Base-by-base conservation (phyloP, 202 grass and related monocot genomes). In the Brachypodium distachyon region DNA sequence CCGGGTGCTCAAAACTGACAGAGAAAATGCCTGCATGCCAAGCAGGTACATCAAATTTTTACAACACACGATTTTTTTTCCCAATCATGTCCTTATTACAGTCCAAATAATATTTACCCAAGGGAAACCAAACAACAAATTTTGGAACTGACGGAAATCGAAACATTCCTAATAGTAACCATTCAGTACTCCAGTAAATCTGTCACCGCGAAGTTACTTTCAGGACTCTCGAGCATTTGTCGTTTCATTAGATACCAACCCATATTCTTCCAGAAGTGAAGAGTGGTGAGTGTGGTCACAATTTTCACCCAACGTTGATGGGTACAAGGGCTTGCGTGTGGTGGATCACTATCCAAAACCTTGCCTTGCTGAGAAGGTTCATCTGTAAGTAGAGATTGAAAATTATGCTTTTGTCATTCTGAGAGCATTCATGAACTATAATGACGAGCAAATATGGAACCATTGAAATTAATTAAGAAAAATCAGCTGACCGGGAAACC, bases 241-340 rank as follows among this genome's bases (percentile, higher is more conserved):
- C 31, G 26, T 19, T 10, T 18, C 0, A 36, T 22, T 16, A 3
- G 5, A 33, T 14, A 18, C 17, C 0, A 0, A 2, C 12, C 18
- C 73, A 61, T n/a, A 27, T 62, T 47, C 18, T 23, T 61, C 73
- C 42, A 61, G 41, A 48, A 0, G 27, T 6, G 56, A 62, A 76
- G 40, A 49, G 56, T 62, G 3, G 3, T 48, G 73, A 48, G 55
- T 18, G 44, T 31, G 2, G 56, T 76, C 56, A 76, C 57, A 16
- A 62, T 4, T 49, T 62, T 76, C n/a, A 61, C 56, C 73, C 73
- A 76, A 48, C 73, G 73, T 36, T 62, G 73, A 48, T 8, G 28
- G 16, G 41, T 11, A 0, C 10, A 25, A 18, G 39, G 72, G 11
- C 54, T 61, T 32, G 28, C 26, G 42, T 4, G 25, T 69, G 26